Percentiles rank a stretch among this genome's conserved stretches.
Conservation (phyloP, 1,139 yeast genomes). For the Suhomyces wounanorum region DNA sequence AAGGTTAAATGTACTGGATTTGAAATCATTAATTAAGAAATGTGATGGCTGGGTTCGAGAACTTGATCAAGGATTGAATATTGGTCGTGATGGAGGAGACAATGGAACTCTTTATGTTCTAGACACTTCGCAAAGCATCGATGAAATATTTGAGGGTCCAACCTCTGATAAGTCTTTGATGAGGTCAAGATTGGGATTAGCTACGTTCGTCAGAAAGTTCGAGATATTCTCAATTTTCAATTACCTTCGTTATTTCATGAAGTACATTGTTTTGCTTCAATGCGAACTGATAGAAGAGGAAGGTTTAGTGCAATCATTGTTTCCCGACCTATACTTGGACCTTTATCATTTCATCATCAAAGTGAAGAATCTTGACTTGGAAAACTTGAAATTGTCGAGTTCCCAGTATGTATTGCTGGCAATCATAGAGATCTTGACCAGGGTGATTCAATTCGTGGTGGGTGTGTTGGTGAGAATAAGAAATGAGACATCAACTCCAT, state of each 20-base stretch:
- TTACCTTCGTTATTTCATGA: constrained; percentile 34
- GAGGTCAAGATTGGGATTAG: constrained; percentile 20
- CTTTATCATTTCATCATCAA: constrained; percentile 21
- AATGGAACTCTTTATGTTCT: constrained; percentile 1
- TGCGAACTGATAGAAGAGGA: constrained; percentile 34
- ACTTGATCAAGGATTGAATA: background rate
- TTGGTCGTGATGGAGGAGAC: constrained; percentile 6
- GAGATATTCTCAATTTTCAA: constrained; percentile 34
- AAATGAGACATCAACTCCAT: background rate
- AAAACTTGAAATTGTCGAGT: constrained; percentile 16
- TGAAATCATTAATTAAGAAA: constrained; percentile 28
- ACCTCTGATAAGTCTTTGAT: constrained; percentile 11
- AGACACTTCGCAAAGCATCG: background rate
- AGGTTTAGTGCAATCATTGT: constrained; percentile 20
- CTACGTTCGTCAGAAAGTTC: constrained; percentile 21
- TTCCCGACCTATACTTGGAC: constrained; percentile 27
- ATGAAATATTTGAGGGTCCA: background rate
- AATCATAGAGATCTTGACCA: constrained; percentile 34
- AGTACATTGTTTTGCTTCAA: constrained; percentile 37
- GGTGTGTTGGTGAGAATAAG: constrained; percentile 33
- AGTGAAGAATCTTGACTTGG: constrained; percentile 9
- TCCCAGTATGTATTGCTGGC: constrained; percentile 31
- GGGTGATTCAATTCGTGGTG: constrained; percentile 39
- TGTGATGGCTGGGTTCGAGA: constrained; percentile 28
- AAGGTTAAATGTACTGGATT: constrained; percentile 25